These are phyloP conservation scores for Pyrus pyrifolia DNA, from an alignment of 306 rosid genomes.

Conservation along the genomic window DNA sequence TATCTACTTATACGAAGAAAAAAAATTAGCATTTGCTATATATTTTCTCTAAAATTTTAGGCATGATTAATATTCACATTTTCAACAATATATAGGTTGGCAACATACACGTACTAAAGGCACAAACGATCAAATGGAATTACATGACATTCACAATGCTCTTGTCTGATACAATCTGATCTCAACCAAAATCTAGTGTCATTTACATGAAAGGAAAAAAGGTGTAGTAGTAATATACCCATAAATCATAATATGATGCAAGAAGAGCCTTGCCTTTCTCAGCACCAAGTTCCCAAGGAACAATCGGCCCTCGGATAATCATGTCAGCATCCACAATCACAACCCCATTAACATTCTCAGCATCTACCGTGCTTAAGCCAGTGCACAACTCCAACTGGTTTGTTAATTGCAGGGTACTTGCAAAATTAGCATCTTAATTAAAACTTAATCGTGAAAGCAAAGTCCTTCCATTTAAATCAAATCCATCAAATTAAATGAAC, in stretches of 20 bases:
- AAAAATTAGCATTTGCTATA: no score
- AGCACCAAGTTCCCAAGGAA: conserved; percentile 49
- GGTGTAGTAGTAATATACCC: no score
- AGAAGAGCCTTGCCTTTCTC: conserved; percentile 73
- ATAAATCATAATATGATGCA: conserved; percentile 25
- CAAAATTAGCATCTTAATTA: no score
- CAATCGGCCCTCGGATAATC: no score
- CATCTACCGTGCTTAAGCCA: conserved; percentile 92
- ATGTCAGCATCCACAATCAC: conserved; percentile 36
- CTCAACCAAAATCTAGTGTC: neutral
- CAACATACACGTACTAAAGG: neutral
- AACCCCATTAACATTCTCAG: conserved; percentile 88
- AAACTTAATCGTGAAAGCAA: conserved; percentile 2
- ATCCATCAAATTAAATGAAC: no score
- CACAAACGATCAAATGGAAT: neutral
- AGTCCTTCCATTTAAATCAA: no score
- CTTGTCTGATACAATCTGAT: conserved; percentile 1
- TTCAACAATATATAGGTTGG: neutral
- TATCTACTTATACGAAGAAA: no score
- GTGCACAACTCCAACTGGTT: conserved; percentile 93
- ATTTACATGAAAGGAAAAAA: neutral
- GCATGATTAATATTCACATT: no score
- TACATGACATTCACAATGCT: neutral
- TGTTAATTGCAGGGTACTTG: conserved; percentile 23
- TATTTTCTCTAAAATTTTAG: no score